Evolutionary conservation across 2,329 filamentous ascomycete species (phyloP).

Genomic region (Alternaria panax): DNA sequence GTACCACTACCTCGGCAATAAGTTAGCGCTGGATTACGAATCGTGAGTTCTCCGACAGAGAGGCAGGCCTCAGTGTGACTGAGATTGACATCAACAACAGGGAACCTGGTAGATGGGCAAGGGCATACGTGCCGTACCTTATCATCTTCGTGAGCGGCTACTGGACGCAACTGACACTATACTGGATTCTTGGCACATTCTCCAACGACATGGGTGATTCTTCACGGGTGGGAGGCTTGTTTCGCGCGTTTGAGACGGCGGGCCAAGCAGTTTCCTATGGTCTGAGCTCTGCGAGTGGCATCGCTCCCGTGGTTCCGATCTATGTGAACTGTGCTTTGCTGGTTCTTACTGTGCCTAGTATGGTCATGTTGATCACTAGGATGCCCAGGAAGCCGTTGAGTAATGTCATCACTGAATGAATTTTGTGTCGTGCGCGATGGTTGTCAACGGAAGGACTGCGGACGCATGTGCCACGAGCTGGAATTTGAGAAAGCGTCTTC

Average conservation of each 20-base stretch:
- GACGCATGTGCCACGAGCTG: neutral
- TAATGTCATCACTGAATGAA: neutral
- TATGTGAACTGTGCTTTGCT: constrained; percentile 15
- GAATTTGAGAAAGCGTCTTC: neutral
- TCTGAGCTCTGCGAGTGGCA: constrained; percentile 16
- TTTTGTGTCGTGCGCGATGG: neutral
- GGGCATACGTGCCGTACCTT: constrained; percentile 15
- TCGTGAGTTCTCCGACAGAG: neutral
- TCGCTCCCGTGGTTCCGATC: constrained; percentile 8
- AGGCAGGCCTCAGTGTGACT: neutral
- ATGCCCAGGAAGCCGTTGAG: constrained; percentile 8
- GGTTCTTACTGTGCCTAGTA: constrained; percentile 11
- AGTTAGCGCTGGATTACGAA: constrained; percentile 7
- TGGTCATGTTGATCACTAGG: constrained; percentile 13
- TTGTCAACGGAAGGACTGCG: neutral
- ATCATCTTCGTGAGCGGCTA: constrained; percentile 11
- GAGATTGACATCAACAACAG: constrained; percentile 1
- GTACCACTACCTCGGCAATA: constrained; percentile 10
- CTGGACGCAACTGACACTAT: constrained; percentile 16
- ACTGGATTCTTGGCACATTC: constrained; percentile 17
- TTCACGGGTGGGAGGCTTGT: constrained; percentile 12
- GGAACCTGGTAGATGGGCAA: constrained; percentile 6
- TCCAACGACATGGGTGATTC: constrained; percentile 10
- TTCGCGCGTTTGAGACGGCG: constrained; percentile 18
- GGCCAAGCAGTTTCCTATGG: constrained; percentile 19